Base-by-base conservation (phyloP, 768 basidiomycete genomes). In the Auriscalpium vulgare region DNA sequence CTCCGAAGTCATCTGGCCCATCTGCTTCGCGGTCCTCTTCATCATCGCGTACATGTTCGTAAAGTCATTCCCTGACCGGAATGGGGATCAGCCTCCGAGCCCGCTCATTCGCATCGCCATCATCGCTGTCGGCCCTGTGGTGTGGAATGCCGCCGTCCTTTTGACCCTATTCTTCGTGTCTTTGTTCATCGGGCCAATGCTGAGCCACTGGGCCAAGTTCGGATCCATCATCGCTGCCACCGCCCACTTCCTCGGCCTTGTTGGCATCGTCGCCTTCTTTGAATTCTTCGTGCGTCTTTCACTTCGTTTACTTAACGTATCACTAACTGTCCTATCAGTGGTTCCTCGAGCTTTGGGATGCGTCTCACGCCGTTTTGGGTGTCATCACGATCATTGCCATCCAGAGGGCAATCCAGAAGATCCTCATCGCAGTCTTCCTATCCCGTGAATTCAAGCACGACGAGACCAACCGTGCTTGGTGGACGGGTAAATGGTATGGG, bases 371-470 rank as follows among this genome's bases (percentile, higher is more conserved):
- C 19, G 91, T 97, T 14, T 80, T 99, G 47, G 97, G 95, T 29
- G 78, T 97, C 51, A 91, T 98, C 63, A 81, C 93, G 8, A 87
- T 93, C 58, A 89, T 97, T 58, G 82, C 85, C 55, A 90, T 98
- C 55, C 94, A 98, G 68, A 84, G 97, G 51, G 89, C 89, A 16
- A 73, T 97, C 58, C 87, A 95, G 81, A 98, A 98, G 78, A 78
- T 93, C 57, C 75, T 97, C 55, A 98, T 99, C 66, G 78, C 95
- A 0, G 87, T 95, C 58, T 93, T 95, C 82, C 75, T 98, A 38
- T 88, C 94, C 43, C 88, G 97, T 60, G 97, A 99, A 72, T 97
- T 97, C 81, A 99, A 99, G 75, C 94, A 98, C 68, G 97, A 99
- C 68, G 95, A 98, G 72, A 95, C 92, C 37, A 98, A 98, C 74